phyloP scores from a whole-genome alignment of 768 basidiomycete genomes.

The Plicaturopsis crispa region DNA sequence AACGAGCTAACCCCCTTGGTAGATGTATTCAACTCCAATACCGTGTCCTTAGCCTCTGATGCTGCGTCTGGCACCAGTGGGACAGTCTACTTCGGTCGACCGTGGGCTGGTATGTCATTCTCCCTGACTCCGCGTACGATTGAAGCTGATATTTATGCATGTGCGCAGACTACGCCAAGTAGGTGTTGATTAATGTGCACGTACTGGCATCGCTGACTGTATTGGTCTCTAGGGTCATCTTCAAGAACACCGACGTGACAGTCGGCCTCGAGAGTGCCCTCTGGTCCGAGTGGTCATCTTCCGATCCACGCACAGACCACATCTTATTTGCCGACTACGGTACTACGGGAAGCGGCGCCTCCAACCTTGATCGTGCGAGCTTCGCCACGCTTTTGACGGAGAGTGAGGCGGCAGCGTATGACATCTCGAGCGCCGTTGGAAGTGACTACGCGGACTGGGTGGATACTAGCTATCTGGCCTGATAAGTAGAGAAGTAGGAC shows the following conservation, averaged over 20 bases:
- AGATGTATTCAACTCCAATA: constrained; percentile 40
- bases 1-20: background rate
- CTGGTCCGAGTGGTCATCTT: constrained; percentile 39
- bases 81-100: constrained; percentile 36
- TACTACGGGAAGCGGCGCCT: constrained; percentile 32
- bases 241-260: constrained; percentile 35
- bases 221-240: constrained; percentile 30
- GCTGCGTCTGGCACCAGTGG: constrained; percentile 28
- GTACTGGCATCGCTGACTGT: background rate
- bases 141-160: background rate
- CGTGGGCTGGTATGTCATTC: constrained; percentile 39
- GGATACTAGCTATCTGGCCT: constrained; percentile 31
- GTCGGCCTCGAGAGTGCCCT: constrained; percentile 32
- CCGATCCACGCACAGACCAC: constrained; percentile 29
- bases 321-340: constrained; percentile 40
- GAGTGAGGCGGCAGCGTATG: constrained; percentile 28
- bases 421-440: constrained; percentile 37
- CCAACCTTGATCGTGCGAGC: constrained; percentile 25
- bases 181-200: constrained; percentile 5
- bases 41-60: constrained; percentile 31
- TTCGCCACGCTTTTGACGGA: constrained; percentile 32
- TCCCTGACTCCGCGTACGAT: too few species aligned
- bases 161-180: constrained; percentile 34
- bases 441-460: constrained; percentile 40
- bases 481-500: constrained; percentile 5